These are phyloP conservation scores for Apiotrichum montevideense DNA, from an alignment of 1,284 basidiomycete species.

Conservation along the genomic window DNA sequence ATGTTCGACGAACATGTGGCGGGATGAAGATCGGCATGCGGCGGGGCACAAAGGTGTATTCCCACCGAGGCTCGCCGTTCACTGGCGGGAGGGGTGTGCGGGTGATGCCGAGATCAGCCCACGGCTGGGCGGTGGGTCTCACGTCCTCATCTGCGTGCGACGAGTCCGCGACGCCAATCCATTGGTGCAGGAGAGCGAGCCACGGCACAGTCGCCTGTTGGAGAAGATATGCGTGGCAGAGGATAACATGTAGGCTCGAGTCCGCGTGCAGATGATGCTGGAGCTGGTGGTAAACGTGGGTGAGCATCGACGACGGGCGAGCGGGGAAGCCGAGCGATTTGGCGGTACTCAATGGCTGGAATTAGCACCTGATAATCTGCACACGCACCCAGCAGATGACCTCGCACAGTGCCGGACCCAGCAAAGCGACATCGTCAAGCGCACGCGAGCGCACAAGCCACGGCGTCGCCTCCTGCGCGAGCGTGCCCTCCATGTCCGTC, in stretches of 20 bases:
- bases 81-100: conserved; percentile 7
- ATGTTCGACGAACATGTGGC: conserved; percentile 20
- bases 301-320: conserved; percentile 30
- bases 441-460: conserved; percentile 26
- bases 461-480: background rate
- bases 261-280: conserved; percentile 14
- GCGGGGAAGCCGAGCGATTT: conserved; percentile 25
- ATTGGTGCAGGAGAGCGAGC: conserved; percentile 32
- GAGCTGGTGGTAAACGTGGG: conserved; percentile 34
- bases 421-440: conserved; percentile 22
- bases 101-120: conserved; percentile 41
- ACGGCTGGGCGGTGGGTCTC: conserved; percentile 31
- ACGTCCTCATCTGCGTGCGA: conserved; percentile 21
- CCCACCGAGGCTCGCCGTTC: conserved; percentile 17
- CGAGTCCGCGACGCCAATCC: conserved; percentile 33
- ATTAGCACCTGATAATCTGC: no score
- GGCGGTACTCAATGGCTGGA: background rate
- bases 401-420: conserved; percentile 23
- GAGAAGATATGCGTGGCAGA: conserved; percentile 7
- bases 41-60: conserved; percentile 29
- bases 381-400: conserved; percentile 32
- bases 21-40: conserved; percentile 41
- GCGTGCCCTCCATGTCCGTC: conserved; percentile 5
- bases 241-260: conserved; percentile 27
- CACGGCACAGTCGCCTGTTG: conserved; percentile 26